phyloP scores from a whole-genome alignment of 768 basidiomycete genomes.

The Phlebiopsis gigantea region DNA sequence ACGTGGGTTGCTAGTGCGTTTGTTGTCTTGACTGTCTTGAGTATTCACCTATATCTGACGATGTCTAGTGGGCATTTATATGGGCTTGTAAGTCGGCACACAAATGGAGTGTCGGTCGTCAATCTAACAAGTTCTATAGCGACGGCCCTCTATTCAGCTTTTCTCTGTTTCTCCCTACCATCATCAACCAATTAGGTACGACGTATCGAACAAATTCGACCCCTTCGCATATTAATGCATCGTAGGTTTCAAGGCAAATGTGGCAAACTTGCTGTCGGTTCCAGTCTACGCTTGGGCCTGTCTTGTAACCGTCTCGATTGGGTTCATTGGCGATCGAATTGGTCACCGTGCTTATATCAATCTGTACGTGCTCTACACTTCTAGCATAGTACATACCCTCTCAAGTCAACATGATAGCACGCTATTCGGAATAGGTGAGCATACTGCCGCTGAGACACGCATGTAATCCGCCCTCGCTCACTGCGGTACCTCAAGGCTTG shows the following conservation, averaged over 20 bases:
- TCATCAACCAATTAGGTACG: constrained; percentile 48
- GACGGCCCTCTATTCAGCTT: constrained; percentile 49
- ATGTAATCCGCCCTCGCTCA: background rate
- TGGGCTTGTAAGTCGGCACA: constrained; percentile 58
- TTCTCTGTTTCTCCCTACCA: constrained; percentile 45
- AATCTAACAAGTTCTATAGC: constrained; percentile 22
- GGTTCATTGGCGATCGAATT: constrained; percentile 55
- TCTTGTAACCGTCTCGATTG: constrained; percentile 56
- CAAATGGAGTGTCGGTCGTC: background rate
- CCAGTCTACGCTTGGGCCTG: constrained; percentile 76
- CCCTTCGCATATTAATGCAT: no score
- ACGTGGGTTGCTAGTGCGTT: constrained; percentile 63
- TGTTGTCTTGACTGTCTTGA: background rate
- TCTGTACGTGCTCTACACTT: constrained; percentile 36
- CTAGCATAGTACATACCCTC: background rate
- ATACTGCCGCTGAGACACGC: no score
- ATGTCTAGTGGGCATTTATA: constrained; percentile 59
- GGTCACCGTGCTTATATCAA: constrained; percentile 57
- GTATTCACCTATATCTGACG: no score
- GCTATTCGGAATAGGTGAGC: constrained; percentile 10
- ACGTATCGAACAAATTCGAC: no score
- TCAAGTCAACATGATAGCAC: background rate
- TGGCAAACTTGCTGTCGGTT: constrained; percentile 70
- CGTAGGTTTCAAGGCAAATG: constrained; percentile 54
- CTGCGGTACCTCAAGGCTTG: constrained; percentile 28